These are phyloP conservation scores for Hericium rajendrae DNA, from an alignment of 768 basidiomycete genomes.

Conservation along the genomic window DNA sequence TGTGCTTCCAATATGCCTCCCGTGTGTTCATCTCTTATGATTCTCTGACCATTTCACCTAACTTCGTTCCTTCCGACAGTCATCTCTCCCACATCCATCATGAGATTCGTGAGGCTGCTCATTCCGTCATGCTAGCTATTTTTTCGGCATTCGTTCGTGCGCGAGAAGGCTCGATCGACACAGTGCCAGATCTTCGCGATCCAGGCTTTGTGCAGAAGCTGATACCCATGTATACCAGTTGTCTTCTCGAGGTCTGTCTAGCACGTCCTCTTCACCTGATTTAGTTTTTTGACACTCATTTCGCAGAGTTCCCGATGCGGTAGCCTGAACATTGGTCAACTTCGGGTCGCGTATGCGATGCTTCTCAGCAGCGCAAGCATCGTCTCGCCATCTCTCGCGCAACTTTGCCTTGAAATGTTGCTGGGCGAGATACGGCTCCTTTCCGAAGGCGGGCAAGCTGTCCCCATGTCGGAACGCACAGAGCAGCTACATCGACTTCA, in stretches of 20 bases:
- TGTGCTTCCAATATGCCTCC: constrained; percentile 53
- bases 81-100: constrained; percentile 55
- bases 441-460: background rate
- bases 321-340: constrained; percentile 51
- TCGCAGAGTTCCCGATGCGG: constrained; percentile 54
- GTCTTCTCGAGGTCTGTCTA: constrained; percentile 55
- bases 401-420: constrained; percentile 13
- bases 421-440: constrained; percentile 15
- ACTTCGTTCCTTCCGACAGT: constrained; percentile 25
- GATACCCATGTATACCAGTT: constrained; percentile 65
- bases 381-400: constrained; percentile 21
- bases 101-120: constrained; percentile 80
- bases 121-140: constrained; percentile 72
- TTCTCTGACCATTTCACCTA: background rate
- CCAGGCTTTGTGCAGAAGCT: constrained; percentile 40
- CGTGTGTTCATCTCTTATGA: constrained; percentile 35
- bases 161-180: constrained; percentile 7
- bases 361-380: constrained; percentile 59
- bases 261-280: background rate
- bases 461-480: too few relatives aligned
- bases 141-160: constrained; percentile 47
- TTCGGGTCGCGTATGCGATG: constrained; percentile 67
- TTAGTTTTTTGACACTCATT: background rate
- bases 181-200: background rate
- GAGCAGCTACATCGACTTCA: constrained; percentile 40